These are phyloP conservation scores for Euphorbia pulcherrima DNA, from an alignment of 345 rosid species.

Conservation along the genomic window DNA sequence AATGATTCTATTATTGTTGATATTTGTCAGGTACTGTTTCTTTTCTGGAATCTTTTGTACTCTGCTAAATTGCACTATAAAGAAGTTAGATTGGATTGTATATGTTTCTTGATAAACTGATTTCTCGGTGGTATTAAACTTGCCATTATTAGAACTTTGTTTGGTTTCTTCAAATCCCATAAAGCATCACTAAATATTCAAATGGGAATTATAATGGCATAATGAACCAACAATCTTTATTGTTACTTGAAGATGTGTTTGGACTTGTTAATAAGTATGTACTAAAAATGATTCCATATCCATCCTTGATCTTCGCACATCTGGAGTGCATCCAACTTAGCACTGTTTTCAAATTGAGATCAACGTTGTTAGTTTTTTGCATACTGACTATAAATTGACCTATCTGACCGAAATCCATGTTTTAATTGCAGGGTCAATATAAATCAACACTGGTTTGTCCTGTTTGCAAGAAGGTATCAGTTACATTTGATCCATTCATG, in stretches of 20 bases:
- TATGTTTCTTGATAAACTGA: neutral
- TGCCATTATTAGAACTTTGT: neutral
- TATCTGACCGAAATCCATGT: slow-evolving; percentile 1
- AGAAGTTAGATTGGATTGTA: neutral
- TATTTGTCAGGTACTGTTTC: slow-evolving; percentile 61
- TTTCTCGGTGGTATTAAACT: neutral
- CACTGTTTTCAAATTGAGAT: neutral
- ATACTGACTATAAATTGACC: neutral
- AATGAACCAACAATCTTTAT: neutral
- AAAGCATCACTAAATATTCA: neutral
- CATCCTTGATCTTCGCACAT: neutral
- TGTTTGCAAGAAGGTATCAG: slow-evolving; percentile 80
- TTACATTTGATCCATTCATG: slow-evolving; percentile 97
- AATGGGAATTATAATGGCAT: neutral
- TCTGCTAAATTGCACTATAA: neutral
- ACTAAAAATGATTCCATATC: neutral
- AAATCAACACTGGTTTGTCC: slow-evolving; percentile 98
- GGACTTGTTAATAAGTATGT: neutral
- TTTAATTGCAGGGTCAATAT: slow-evolving; percentile 81
- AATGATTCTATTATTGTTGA: slow-evolving; percentile 88
- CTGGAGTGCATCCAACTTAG: neutral
- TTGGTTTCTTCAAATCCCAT: neutral
- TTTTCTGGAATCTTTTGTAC: neutral
- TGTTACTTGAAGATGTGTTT: neutral
- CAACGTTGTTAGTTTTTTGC: neutral